These are phyloP conservation scores for Heliocybe sulcata DNA, from an alignment of 1,284 basidiomycete species.

Conservation along the genomic window DNA sequence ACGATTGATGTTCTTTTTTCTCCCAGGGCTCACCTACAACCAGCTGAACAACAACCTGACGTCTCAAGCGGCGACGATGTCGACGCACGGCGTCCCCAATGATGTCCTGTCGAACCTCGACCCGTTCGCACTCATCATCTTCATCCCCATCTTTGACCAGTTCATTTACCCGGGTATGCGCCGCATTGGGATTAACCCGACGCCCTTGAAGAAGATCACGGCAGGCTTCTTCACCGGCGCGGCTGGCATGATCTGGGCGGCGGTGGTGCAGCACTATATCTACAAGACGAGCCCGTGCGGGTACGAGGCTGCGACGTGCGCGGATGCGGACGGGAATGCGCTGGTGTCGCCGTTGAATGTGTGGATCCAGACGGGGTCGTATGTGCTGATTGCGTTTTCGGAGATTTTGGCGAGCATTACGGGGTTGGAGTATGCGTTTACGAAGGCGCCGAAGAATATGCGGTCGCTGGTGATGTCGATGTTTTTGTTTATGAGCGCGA, in stretches of 20 bases:
- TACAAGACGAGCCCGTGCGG: slow-evolving; percentile 74
- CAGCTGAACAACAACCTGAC: slow-evolving; percentile 77
- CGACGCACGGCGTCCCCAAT: slow-evolving; percentile 70
- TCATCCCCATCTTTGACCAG: slow-evolving; percentile 66
- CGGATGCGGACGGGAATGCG: slow-evolving; percentile 31
- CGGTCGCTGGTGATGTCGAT: slow-evolving; percentile 69
- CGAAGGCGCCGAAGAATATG: slow-evolving; percentile 81
- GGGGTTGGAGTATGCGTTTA: slow-evolving; percentile 85
- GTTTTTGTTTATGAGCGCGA: slow-evolving; percentile 65
- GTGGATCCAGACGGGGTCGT: slow-evolving; percentile 69
- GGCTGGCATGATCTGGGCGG: slow-evolving; percentile 56
- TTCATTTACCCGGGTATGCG: slow-evolving; percentile 70
- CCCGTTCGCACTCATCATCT: slow-evolving; percentile 67
- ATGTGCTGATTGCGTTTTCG: slow-evolving; percentile 62
- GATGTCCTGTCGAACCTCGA: slow-evolving; percentile 79
- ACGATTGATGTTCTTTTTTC: slow-evolving; percentile 2
- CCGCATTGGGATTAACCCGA: slow-evolving; percentile 61
- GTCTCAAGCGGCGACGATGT: slow-evolving; percentile 70
- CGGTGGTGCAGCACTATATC: slow-evolving; percentile 72
- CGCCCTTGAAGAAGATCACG: slow-evolving; percentile 67
- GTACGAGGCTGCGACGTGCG: slow-evolving; percentile 43
- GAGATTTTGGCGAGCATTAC: slow-evolving; percentile 87
- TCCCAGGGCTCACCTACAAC: slow-evolving; percentile 66
- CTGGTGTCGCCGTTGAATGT: slow-evolving; percentile 59
- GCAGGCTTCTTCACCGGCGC: slow-evolving; percentile 65